A percentile compares a stretch with the other conserved stretches of the same genome.
Evolutionary conservation across 495 filamentous ascomycete genomes (phyloP).

Genomic region (Hyaloscypha bicolor): DNA sequence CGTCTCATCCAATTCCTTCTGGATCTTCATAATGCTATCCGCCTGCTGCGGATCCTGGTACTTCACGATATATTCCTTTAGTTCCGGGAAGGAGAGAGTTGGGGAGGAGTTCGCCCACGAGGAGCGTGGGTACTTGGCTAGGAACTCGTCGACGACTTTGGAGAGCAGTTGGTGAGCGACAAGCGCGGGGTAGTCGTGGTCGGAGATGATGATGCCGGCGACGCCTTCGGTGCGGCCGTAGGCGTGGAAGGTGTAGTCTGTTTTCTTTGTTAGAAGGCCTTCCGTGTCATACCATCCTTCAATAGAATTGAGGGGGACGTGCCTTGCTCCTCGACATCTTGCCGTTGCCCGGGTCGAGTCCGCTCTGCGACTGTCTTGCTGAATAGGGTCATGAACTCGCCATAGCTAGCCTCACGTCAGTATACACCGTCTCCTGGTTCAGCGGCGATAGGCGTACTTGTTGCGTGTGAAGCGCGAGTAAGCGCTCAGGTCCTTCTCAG

Average conservation of each 20-base stretch:
- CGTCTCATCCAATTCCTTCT: constrained; percentile 95
- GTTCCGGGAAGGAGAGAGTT: constrained; percentile 61
- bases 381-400: constrained; percentile 71
- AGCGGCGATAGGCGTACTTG: constrained; percentile 47
- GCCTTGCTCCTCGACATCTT: constrained; percentile 88
- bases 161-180: constrained; percentile 93
- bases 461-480: constrained; percentile 80
- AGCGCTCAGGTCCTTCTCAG: constrained; percentile 76
- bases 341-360: constrained; percentile 82
- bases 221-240: constrained; percentile 88
- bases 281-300: not conserved
- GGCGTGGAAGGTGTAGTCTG: constrained; percentile 83
- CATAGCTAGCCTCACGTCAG: constrained; percentile 26
- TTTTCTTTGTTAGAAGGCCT: not conserved
- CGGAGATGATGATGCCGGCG: constrained; percentile 84
- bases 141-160: constrained; percentile 93
- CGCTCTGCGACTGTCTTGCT: constrained; percentile 75
- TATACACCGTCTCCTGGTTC: not conserved
- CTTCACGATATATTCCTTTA: constrained; percentile 82
- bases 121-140: constrained; percentile 73
- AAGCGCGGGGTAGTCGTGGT: constrained; percentile 85
- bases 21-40: constrained; percentile 91
- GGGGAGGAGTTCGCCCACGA: constrained; percentile 51
- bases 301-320: not conserved
- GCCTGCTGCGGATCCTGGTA: constrained; percentile 90